Base-by-base conservation (phyloP, 805 yeast species). In the Candida coleopterorum region DNA sequence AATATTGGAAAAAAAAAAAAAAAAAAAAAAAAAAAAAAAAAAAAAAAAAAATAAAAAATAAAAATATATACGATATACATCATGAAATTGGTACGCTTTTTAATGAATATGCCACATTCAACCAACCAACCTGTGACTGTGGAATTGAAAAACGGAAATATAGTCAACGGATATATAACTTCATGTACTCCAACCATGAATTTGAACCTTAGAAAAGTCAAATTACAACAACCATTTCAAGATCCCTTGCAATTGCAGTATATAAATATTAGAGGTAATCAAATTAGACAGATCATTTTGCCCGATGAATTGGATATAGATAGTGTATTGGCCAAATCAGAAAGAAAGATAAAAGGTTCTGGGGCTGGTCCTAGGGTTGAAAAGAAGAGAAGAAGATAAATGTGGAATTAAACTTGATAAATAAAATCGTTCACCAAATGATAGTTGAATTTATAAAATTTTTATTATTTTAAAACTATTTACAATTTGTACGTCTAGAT, bases 131-230 rank as follows among this genome's bases (percentile, higher is more conserved):
- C 87, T 34, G 90, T 90, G 2, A 88, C 90, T 35, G 84, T 89
- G 14, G 97, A 89, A 56, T 68, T 90, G 52, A 90, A 89, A 58
- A 87, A 90, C 59, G 97, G 97, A 26, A 85, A 90, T 4, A 72
- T 85, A 4, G 75, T 90, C 5, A 76, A 84, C 49, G 97, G 97
- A 0, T 85, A 89, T 10, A 67, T 90, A 18, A 77, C 83, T 27
- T 77, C 88, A 6, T 95, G 93, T 27, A 72, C 95, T 3, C 96
- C 96, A 18, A 75, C 84, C 44, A 89, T 89, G 97, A 89, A 89
- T 59, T 79, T 89, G 30, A 78, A 86, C 4, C 59, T 89, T 43
- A 79, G 83, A 49, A 84, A 83, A 45, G 90, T 85, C 32, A 84
- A 81, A 48, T 78, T 90, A 74, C 79, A 89, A 2, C 72, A 84